Evolutionary conservation across 352 stramenopile genomes (phyloP).

Genomic region (Phytopythium boreale): DNA sequence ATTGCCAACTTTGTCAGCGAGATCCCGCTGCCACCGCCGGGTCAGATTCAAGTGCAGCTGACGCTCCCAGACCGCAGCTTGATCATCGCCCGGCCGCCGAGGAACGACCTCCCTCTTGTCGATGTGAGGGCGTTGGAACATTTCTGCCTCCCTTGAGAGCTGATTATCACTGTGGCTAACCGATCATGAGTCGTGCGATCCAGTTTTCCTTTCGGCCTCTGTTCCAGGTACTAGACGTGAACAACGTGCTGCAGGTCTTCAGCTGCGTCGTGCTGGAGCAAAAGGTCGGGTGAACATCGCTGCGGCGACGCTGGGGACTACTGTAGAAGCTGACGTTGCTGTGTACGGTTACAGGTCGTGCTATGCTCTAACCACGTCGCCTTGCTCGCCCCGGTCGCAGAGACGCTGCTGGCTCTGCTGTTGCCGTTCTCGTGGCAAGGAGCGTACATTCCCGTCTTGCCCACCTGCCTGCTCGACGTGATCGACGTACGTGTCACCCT

Average conservation of each 20-base stretch:
- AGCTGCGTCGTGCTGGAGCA: slow-evolving; percentile 88
- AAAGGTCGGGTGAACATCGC: slow-evolving; percentile 40
- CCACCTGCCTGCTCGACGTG: slow-evolving; percentile 90
- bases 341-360: slow-evolving; percentile 56
- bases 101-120: slow-evolving; percentile 90
- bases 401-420: slow-evolving; percentile 89
- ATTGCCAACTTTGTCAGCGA: slow-evolving; percentile 96
- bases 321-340: not conserved
- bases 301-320: slow-evolving; percentile 3
- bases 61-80: slow-evolving; percentile 85
- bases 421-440: slow-evolving; percentile 95
- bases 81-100: slow-evolving; percentile 82
- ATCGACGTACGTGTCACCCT: slow-evolving; percentile 73
- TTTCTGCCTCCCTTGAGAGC: not conserved
- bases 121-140: slow-evolving; percentile 46
- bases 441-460: slow-evolving; percentile 93
- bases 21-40: slow-evolving; percentile 92
- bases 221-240: slow-evolving; percentile 90
- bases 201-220: slow-evolving; percentile 93
- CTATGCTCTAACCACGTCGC: slow-evolving; percentile 89
- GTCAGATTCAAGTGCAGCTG: slow-evolving; percentile 90
- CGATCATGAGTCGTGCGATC: not conserved
- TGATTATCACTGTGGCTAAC: not conserved
- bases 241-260: slow-evolving; percentile 91
- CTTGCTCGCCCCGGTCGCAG: slow-evolving; percentile 88